These are phyloP conservation scores for Alternaria ventricosa DNA, from an alignment of 2,329 filamentous ascomycete genomes.

Conservation along the genomic window DNA sequence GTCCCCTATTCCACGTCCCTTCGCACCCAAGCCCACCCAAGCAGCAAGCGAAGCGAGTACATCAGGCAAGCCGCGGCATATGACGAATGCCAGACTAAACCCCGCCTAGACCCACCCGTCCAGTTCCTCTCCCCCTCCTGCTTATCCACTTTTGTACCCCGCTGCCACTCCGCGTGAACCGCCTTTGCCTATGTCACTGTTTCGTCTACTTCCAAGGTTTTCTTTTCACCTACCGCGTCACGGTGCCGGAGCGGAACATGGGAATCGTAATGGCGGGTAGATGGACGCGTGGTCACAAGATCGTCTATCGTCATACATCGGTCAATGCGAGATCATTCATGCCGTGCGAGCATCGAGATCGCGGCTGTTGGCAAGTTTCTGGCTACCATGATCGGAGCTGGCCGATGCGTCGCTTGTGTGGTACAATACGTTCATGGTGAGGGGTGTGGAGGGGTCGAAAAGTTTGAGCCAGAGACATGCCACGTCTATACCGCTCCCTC, in stretches of 20 bases:
- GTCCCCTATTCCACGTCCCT: not conserved
- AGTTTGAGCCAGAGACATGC: slow-evolving; percentile 11
- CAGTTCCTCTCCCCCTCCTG: not conserved
- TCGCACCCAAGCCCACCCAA: not conserved
- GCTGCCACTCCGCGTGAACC: slow-evolving; percentile 11
- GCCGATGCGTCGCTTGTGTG: slow-evolving; percentile 4
- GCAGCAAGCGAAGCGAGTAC: slow-evolving; percentile 5
- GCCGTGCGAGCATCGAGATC: slow-evolving; percentile 6
- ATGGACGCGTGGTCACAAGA: not conserved
- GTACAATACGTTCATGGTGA: slow-evolving; percentile 3
- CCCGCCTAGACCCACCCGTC: slow-evolving; percentile 2
- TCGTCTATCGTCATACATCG: slow-evolving; percentile 1
- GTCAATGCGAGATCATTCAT: slow-evolving; percentile 2
- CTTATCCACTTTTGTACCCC: slow-evolving; percentile 6
- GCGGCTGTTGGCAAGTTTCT: not conserved
- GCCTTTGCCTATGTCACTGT: slow-evolving; percentile 10
- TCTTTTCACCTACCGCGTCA: not conserved
- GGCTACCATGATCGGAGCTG: slow-evolving; percentile 6
- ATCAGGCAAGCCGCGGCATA: slow-evolving; percentile 1
- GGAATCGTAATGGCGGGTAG: slow-evolving; percentile 5
- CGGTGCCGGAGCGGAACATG: not conserved
- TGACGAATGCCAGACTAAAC: slow-evolving; percentile 2
- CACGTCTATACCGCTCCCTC: slow-evolving; percentile 17
- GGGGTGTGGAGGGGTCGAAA: slow-evolving; percentile 9
- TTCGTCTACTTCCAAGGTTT: not conserved